Base-by-base conservation (phyloP, 2,329 filamentous ascomycete species). In the Trichoderma sp. region DNA sequence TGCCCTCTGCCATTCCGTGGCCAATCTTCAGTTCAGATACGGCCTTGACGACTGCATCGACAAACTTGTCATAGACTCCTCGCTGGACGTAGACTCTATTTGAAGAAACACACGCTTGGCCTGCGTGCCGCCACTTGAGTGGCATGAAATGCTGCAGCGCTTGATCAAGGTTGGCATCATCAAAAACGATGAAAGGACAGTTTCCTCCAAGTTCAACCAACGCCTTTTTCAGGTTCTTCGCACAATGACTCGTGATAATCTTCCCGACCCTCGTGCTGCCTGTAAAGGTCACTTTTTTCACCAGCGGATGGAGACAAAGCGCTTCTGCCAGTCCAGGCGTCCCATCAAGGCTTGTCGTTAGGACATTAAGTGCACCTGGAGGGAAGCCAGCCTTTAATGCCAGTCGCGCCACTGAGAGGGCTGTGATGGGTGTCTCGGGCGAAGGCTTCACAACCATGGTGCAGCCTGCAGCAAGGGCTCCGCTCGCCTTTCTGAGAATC, bases 371-470 rank as follows among this genome's bases (percentile, higher is more conserved):
- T 0, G 90, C 90, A 2, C 92, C 92, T 51, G 88, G 86, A 0
- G 92, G 92, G 52, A 94, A 90, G 0, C 92, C 93, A 1, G 93
- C 92, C 24, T 89, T 85, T 54, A 86, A 81, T 0, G 89, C 90
- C 24, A 94, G 85, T 73, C 89, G 85, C 0, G 89, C 90, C 11
- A 94, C 80, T 0, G 90, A 89, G 37, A 92, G 86, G 1, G 89
- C 87, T 28, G 90, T 92, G 74, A 92, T 86, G 0, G 91, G 92
- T 2, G 91, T 93, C 77, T 93, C 90, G 0, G 90, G 90, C 4
- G 87, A 90, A 2, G 90, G 89, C 79, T 93, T 93, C 18, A 87
- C 83, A 18, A 94, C 83, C 87, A 94, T 92, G 1, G 90, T 92
- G 77, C 90, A 93, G 24, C 91, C 91, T 14, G 90, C 90, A 28